A percentile compares a stretch with the other conserved stretches of the same genome.
Conservation (phyloP, 2,329 filamentous ascomycete genomes). For the Scytalidium sp. region DNA sequence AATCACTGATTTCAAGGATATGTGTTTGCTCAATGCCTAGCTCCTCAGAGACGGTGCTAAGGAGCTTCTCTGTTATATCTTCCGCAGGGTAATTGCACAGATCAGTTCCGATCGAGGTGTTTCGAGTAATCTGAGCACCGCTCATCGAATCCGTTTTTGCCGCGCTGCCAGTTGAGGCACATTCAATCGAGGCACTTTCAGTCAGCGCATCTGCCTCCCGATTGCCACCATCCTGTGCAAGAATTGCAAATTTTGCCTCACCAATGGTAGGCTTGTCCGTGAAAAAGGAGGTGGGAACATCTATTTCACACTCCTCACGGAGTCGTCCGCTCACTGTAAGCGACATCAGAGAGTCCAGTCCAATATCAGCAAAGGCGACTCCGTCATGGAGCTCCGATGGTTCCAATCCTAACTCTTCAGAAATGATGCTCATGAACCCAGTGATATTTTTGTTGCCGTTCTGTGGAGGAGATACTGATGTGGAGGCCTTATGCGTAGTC, state of each 20-base stretch:
- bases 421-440: constrained; percentile 60
- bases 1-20: constrained; percentile 50
- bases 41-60: constrained; percentile 48
- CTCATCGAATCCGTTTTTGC: no score
- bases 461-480: background rate
- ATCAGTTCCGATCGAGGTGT: no score
- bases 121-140: constrained; percentile 41
- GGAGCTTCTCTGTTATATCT: constrained; percentile 29
- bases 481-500: constrained; percentile 15
- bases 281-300: constrained; percentile 50
- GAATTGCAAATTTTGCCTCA: background rate
- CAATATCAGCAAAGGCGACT: constrained; percentile 51
- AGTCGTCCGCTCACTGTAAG: constrained; percentile 55
- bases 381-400: constrained; percentile 53
- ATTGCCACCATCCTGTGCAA: background rate
- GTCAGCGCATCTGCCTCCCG: no score
- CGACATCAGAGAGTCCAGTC: constrained; percentile 57
- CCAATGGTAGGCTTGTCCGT: constrained; percentile 17
- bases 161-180: background rate
- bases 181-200: no score
- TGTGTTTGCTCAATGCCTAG: constrained; percentile 51
- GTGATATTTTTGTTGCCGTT: background rate
- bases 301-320: constrained; percentile 52
- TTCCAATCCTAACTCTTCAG: constrained; percentile 50
- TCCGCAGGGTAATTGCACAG: no score